These are phyloP conservation scores for Fonsecaea pugnacius DNA, from an alignment of 2,329 filamentous ascomycete species.

Conservation along the genomic window DNA sequence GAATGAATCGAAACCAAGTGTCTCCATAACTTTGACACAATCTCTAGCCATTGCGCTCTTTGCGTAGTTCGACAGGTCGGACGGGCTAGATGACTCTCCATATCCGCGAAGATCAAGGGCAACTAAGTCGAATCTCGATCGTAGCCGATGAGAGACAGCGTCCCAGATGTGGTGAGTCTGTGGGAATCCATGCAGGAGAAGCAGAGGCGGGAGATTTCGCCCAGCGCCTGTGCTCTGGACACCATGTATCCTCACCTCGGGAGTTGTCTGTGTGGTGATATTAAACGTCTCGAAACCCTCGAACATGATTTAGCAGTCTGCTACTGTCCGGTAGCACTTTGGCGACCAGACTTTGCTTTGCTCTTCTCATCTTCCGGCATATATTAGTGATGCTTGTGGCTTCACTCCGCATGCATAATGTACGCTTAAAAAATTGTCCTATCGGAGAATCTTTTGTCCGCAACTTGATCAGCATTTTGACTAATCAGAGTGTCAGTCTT, in stretches of 20 bases:
- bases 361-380: neutral
- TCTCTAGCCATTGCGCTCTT: constrained; percentile 7
- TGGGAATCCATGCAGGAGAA: constrained; percentile 8
- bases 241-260: constrained; percentile 2
- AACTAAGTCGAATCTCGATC: neutral
- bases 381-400: neutral
- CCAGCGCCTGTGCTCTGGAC: neutral
- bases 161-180: constrained; percentile 13
- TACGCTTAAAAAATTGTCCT: neutral
- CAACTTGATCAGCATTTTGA: neutral
- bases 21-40: constrained; percentile 2
- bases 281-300: constrained; percentile 6
- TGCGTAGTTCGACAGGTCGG: neutral
- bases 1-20: neutral
- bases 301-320: neutral
- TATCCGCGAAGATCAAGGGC: constrained; percentile 8
- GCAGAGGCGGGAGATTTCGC: neutral
- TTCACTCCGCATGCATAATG: neutral
- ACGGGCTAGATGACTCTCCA: neutral
- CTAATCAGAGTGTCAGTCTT: neutral
- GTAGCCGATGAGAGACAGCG: neutral
- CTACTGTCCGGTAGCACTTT: neutral
- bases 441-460: neutral
- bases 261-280: constrained; percentile 2
- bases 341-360: neutral